Evolutionary conservation across 73 alveolate species (phyloP).

Genomic region (Tetrahymena borealis): DNA sequence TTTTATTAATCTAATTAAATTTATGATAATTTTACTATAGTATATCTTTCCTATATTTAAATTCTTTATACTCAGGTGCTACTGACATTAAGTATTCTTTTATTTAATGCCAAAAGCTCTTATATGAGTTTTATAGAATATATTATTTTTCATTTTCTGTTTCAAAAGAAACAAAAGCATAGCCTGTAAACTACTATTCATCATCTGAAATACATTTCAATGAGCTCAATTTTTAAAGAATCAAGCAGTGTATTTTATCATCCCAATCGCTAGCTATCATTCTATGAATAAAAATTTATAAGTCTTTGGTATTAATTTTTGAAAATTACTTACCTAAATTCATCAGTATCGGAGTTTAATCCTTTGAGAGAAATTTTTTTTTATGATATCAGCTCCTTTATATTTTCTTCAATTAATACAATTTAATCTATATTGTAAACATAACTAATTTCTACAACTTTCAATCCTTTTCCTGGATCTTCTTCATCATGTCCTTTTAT

Average conservation of each 20-base stretch:
- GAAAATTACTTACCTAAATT: not conserved
- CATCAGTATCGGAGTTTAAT: not conserved
- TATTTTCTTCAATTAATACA: too few species aligned
- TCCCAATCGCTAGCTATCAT: not conserved
- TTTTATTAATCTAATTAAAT: not conserved
- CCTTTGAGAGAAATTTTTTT: not conserved
- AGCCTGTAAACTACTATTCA: conserved; percentile 8
- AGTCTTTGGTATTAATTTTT: not conserved
- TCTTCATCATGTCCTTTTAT: too few species aligned
- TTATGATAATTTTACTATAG: not conserved
- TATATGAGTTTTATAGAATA: not conserved
- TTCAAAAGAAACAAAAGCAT: conserved; percentile 26
- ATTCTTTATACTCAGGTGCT: not conserved
- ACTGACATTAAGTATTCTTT: not conserved
- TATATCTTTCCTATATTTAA: not conserved
- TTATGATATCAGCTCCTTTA: too few species aligned
- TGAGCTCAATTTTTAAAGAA: not conserved
- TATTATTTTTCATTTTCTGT: not conserved
- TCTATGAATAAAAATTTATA: too few species aligned
- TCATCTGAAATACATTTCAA: not conserved
- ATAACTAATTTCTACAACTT: too few species aligned
- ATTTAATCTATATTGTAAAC: too few species aligned
- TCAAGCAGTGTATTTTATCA: not conserved
- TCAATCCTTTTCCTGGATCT: too few species aligned
- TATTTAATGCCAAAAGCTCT: not conserved